Evolutionary conservation across 169 alveolate species (phyloP).

Genomic region (Plasmodium vinckei): DNA sequence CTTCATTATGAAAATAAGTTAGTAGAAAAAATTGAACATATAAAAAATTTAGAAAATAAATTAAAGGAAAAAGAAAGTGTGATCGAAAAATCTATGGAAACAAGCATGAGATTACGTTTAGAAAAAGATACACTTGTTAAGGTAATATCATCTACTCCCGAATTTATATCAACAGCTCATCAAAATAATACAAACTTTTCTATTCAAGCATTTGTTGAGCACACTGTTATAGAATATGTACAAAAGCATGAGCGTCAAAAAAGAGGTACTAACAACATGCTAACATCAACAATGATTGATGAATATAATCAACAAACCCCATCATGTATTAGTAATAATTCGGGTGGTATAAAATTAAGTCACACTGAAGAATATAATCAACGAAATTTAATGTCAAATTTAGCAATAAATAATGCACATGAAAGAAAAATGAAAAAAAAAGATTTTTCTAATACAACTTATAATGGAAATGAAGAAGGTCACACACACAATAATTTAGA

Average conservation of each 20-base stretch:
- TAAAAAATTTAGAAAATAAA: constrained; percentile 17
- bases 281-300: too few relatives aligned
- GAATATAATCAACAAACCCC: constrained; percentile 19
- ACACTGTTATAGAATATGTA: constrained; percentile 13
- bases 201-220: constrained; percentile 21
- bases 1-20: constrained; percentile 25
- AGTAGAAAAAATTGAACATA: constrained; percentile 13
- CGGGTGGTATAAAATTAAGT: not conserved
- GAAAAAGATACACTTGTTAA: constrained; percentile 57
- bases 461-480: not conserved
- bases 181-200: not conserved
- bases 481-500: too few relatives aligned
- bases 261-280: too few relatives aligned
- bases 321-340: constrained; percentile 14
- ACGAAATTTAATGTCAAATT: too few relatives aligned
- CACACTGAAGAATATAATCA: not conserved
- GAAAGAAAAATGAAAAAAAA: not conserved
- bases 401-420: not conserved
- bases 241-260: not conserved
- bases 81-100: constrained; percentile 11
- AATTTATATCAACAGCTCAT: not conserved
- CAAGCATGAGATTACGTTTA: not conserved
- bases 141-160: constrained; percentile 11
- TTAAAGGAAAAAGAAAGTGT: constrained; percentile 15
- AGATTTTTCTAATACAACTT: not conserved